Evolutionary conservation across 345 rosid species (phyloP), one percentile per base, ranked within the genome.

Genomic region (Euphorbia pulcherrima): DNA sequence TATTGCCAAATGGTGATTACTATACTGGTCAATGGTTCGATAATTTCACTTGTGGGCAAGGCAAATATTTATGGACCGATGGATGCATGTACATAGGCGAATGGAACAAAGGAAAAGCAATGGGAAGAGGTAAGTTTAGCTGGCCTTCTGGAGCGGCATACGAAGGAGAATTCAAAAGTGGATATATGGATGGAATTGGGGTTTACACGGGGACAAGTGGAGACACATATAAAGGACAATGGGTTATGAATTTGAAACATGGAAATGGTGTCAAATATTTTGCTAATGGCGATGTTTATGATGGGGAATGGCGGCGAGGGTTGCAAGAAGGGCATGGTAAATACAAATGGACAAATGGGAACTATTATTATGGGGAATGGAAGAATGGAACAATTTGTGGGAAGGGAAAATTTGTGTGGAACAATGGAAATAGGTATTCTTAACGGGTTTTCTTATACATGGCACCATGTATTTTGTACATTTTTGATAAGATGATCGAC

Each of bases 101-200:
- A 30, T 93, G 98, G 98, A 75, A 76, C 61, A 83, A 71, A 60
- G 98, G 98, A 0, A 90, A 90, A 74, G 84, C 85, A 6, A 89
- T 79, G 92, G 98, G 98, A 26, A 76, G 61, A 41, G 98, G 98
- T 4, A 78, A 87, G 79, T 93, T 93, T 8, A 85, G 87, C 53
- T 93, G 98, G 98, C 98, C 98, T 1, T 85, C 88, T 2, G 98
- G 98, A 6, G 93, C 96, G 0, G 74, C 83, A 8, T 93, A 93
- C 10, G 97, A 90, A 48, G 98, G 97, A n/a, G 96, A 93, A 48
- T 93, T 90, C 81, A 93, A 89, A 63, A 84, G 80, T 17, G 97
- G 96, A 21, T 90, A 84, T 68, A 93, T 93, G 97, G 96, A 93
- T 60, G 98, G 98, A 5, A 76, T 37, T 8, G 98, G 98, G 3